These are phyloP conservation scores for Cerioporus squamosus DNA, from an alignment of 1,284 basidiomycete genomes.

Conservation along the genomic window DNA sequence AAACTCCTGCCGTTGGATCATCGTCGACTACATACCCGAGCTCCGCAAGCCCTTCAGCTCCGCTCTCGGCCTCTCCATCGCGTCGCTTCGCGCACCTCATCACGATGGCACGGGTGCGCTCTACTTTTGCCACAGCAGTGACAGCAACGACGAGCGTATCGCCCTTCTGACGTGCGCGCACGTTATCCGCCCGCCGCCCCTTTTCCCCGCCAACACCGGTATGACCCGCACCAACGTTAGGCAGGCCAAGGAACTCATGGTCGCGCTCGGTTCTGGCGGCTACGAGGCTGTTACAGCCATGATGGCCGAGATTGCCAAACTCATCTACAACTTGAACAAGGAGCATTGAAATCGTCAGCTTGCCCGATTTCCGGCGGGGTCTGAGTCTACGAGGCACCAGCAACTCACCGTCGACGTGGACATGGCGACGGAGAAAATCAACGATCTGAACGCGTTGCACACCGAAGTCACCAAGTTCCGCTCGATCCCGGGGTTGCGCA, in stretches of 20 bases:
- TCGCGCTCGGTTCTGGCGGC: conserved; percentile 38
- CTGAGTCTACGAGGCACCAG: too few relatives aligned
- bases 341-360: too few relatives aligned
- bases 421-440: conserved; percentile 29
- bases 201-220: conserved; percentile 29
- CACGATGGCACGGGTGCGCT: conserved; percentile 40
- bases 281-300: conserved; percentile 37
- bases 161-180: conserved; percentile 39
- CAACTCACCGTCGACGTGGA: too few relatives aligned
- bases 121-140: conserved; percentile 34
- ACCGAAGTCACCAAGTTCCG: conserved; percentile 31
- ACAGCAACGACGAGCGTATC: conserved; percentile 34
- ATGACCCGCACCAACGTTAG: conserved; percentile 22
- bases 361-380: too few relatives aligned
- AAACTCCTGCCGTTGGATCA: conserved; percentile 33
- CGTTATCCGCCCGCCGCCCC: conserved; percentile 31
- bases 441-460: conserved; percentile 33
- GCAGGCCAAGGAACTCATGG: conserved; percentile 33
- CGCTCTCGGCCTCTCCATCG: conserved; percentile 40
- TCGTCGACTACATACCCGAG: conserved; percentile 26
- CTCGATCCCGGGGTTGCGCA: conserved; percentile 31
- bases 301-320: too few relatives aligned
- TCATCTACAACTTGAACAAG: too few relatives aligned
- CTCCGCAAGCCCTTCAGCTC: conserved; percentile 38
- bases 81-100: conserved; percentile 28